Evolutionary conservation across 129 eudicot species (phyloP).

Genomic region (Sambucus nigra): DNA sequence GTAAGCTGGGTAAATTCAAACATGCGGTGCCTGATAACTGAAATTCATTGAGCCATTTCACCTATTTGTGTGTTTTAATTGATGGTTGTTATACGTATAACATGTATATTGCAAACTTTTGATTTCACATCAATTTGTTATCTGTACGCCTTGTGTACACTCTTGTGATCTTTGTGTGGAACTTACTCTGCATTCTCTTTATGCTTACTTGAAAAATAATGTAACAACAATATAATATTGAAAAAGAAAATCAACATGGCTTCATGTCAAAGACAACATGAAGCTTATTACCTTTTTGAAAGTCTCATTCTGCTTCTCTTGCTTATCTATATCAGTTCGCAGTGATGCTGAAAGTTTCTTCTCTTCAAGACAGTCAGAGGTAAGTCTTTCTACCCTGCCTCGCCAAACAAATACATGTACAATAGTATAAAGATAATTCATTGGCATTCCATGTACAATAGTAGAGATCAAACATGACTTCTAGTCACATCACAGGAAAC

Average conservation of each 20-base stretch:
- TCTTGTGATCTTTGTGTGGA: neutral
- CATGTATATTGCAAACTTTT: neutral
- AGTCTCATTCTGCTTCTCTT: slow-evolving; percentile 39
- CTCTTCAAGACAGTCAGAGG: slow-evolving; percentile 37
- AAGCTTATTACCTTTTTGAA: slow-evolving; percentile 48
- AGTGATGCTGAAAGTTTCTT: slow-evolving; percentile 31
- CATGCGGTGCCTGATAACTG: neutral
- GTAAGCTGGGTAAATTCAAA: neutral
- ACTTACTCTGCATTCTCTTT: neutral
- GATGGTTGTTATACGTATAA: neutral
- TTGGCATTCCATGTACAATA: neutral
- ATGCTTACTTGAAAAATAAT: neutral
- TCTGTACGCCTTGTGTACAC: neutral
- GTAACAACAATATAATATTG: neutral
- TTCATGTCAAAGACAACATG: slow-evolving; percentile 1
- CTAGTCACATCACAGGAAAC: neutral
- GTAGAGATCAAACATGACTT: neutral
- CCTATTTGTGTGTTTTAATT: neutral
- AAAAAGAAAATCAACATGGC: neutral
- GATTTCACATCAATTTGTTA: neutral
- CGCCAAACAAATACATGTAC: slow-evolving; percentile 8
- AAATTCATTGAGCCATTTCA: neutral
- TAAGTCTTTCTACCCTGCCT: slow-evolving; percentile 69
- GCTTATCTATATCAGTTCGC: slow-evolving; percentile 34
- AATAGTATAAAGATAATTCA: neutral